Percentiles rank a stretch among this genome's conserved stretches.
Conservation (phyloP, 768 basidiomycete species). For the Peribolospora baueri region DNA sequence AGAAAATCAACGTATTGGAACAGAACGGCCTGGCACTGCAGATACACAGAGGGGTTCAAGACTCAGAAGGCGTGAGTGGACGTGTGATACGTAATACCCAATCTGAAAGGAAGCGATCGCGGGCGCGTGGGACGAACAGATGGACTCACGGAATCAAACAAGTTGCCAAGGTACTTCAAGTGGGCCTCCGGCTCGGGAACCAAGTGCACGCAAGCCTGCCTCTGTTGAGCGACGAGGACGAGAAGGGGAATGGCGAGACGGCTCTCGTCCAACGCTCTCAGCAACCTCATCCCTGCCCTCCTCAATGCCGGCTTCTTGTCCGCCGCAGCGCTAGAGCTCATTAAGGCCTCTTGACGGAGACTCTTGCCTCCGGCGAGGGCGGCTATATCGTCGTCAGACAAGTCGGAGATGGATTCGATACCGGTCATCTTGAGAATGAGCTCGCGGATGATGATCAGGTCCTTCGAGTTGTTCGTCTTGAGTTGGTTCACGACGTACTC, state of each 20-base stretch:
- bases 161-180: slow-evolving; percentile 58
- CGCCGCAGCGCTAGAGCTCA: slow-evolving; percentile 10
- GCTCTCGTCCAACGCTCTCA: slow-evolving; percentile 19
- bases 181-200: slow-evolving; percentile 37
- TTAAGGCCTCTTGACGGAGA: slow-evolving; percentile 53
- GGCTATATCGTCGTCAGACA: slow-evolving; percentile 64
- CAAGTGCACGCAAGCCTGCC: slow-evolving; percentile 57
- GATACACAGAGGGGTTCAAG: background rate
- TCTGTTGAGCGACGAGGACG: slow-evolving; percentile 73
- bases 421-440: slow-evolving; percentile 89
- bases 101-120: background rate
- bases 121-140: too few relatives aligned
- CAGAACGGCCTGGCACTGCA: slow-evolving; percentile 68
- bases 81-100: background rate
- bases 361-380: slow-evolving; percentile 80
- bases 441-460: slow-evolving; percentile 75
- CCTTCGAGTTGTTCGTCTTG: slow-evolving; percentile 53
- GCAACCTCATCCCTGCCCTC: slow-evolving; percentile 16
- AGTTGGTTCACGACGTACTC: slow-evolving; percentile 82
- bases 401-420: slow-evolving; percentile 66
- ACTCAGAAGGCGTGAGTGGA: background rate
- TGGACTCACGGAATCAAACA: slow-evolving; percentile 62
- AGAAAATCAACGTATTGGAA: slow-evolving; percentile 80
- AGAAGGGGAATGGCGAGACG: slow-evolving; percentile 64
- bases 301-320: slow-evolving; percentile 15